These are phyloP conservation scores for Rhizopogon vulgaris DNA, from an alignment of 768 basidiomycete genomes.

Conservation along the genomic window DNA sequence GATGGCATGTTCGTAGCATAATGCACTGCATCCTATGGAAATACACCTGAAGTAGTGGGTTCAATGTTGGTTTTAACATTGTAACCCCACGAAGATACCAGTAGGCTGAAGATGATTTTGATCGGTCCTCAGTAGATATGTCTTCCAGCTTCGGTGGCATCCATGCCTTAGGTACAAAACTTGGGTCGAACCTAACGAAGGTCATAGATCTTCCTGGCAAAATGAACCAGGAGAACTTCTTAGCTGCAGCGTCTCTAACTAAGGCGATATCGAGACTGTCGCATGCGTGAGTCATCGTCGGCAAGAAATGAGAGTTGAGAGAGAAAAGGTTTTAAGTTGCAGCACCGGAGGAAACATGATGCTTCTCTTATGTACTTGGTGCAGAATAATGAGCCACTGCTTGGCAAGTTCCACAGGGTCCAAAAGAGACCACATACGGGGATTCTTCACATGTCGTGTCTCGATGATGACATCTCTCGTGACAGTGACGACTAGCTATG, in stretches of 20 bases:
- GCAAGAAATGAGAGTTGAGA: neutral
- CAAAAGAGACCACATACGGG: neutral
- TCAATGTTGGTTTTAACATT: neutral
- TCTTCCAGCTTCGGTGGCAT: neutral
- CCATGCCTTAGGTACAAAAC: neutral
- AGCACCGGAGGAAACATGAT: neutral
- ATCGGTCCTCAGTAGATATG: neutral
- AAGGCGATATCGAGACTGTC: neutral
- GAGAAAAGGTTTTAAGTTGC: neutral
- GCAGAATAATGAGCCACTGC: neutral
- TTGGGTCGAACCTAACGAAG: neutral
- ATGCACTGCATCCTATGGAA: conserved; percentile 1
- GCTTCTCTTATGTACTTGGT: neutral
- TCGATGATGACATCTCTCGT: too few relatives aligned
- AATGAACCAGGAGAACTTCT: conserved; percentile 1
- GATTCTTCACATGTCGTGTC: too few relatives aligned
- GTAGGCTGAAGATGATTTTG: neutral
- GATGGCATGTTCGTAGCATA: neutral
- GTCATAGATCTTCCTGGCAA: neutral
- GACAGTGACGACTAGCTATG: too few relatives aligned
- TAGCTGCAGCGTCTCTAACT: neutral
- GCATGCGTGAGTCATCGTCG: neutral
- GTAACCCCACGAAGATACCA: neutral
- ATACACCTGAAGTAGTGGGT: neutral
- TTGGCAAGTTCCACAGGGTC: neutral